phyloP scores from a whole-genome alignment of 345 rosid genomes.

The Fremontodendron californicum region DNA sequence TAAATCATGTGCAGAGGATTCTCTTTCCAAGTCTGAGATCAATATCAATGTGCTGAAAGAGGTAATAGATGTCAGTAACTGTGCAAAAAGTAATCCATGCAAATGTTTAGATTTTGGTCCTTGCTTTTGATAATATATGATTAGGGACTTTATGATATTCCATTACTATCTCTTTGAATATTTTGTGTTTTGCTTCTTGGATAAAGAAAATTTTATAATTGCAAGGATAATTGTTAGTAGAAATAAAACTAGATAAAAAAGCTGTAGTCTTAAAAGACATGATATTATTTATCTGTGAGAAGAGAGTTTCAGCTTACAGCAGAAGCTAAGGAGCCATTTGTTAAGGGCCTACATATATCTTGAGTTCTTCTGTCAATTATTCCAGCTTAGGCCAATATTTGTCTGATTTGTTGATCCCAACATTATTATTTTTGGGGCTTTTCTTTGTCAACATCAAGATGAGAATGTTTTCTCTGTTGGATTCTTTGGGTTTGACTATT shows the following conservation, averaged over 20 bases:
- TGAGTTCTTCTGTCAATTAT: not conserved
- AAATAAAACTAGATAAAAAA: not conserved
- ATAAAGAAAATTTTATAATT: not conserved
- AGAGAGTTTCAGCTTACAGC: not conserved
- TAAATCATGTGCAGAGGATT: conserved; percentile 84
- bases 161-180: not conserved
- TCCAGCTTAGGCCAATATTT: not conserved
- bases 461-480: not conserved
- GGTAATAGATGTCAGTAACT: conserved; percentile 39
- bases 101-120: not conserved
- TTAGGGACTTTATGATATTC: not conserved
- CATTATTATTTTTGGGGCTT: not conserved
- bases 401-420: not conserved
- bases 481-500: not conserved
- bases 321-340: not conserved
- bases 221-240: not conserved
- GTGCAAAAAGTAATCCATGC: not conserved
- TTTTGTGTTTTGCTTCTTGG: not conserved
- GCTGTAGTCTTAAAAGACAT: not conserved
- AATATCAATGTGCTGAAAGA: conserved; percentile 82
- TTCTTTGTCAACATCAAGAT: not conserved
- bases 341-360: not conserved
- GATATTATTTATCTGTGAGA: not conserved
- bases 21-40: conserved; percentile 69
- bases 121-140: not conserved